Base-by-base conservation (phyloP, 805 yeast genomes). In the Komagataella phaffii region DNA sequence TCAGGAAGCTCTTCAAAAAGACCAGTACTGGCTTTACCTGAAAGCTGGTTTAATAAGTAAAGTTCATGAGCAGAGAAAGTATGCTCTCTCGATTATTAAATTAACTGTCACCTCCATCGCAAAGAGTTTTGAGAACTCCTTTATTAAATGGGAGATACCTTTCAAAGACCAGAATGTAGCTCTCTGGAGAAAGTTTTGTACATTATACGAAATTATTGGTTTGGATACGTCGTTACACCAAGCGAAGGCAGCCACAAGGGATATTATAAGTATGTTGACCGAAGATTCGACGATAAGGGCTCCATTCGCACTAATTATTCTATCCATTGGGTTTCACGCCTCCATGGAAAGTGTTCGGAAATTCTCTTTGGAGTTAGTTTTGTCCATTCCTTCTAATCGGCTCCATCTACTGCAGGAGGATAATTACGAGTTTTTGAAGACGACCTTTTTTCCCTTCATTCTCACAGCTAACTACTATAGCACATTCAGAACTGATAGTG, bases 161-260 rank as follows among this genome's bases (percentile, higher is more conserved):
- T 54, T 62, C 7, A 54, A 51, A 1, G 65, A 63, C 0, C 52
- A 52, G 17, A 69, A 71, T 46, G 59, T 76, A 17, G 68, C 65
- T 5, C 75, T 80, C 19, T 89, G 96, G 96, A 73, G 77, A 46
- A 74, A 86, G 53, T 89, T 73, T 59, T 71, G 80, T 24, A 86
- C 96, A 0, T 65, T 89, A 12, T 84, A 79, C 58, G 96, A 89
- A 60, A 85, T 89, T 48, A 67, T 87, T 24, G 93, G 88, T 1
- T 74, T 89, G 45, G 96, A 89, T 62, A 80, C 96, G 0, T 85
- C 96, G 0, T 66, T 87, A 58, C 89, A 90, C 58, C 96, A 90
- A 64, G 80, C 90, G 0, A 81, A 82, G 57, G 96, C 88, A 10
- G 91, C 93, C 0, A 65, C 75, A 1, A 66, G 67, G 6, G 95